Percentiles rank a stretch among this genome's conserved stretches.
Conservation (phyloP, 2,329 filamentous ascomycete genomes). For the Kalaharituber pfeilii region DNA sequence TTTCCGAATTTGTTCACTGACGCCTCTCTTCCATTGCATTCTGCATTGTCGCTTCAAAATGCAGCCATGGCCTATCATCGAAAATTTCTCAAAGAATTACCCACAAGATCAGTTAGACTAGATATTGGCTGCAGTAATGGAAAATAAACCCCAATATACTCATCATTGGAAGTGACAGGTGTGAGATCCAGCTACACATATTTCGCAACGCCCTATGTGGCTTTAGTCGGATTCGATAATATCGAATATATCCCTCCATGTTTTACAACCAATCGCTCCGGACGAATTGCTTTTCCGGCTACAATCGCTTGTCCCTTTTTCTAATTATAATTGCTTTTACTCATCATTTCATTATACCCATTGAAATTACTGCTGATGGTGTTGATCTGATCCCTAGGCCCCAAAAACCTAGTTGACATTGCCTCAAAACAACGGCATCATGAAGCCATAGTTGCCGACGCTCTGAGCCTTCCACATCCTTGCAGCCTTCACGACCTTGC, state of each 20-base stretch:
- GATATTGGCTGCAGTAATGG: slow-evolving; percentile 95
- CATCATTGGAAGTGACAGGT: slow-evolving; percentile 74
- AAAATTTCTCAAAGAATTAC: slow-evolving; percentile 53
- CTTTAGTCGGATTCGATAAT: too few species aligned
- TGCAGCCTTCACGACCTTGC: slow-evolving; percentile 56
- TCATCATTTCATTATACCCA: background rate
- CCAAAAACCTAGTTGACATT: slow-evolving; percentile 39
- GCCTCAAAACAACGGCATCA: slow-evolving; percentile 41
- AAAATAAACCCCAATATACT: slow-evolving; percentile 75
- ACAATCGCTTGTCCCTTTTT: too few species aligned
- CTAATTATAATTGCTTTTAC: too few species aligned
- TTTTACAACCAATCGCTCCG: too few species aligned
- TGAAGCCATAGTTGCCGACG: slow-evolving; percentile 62
- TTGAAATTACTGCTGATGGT: slow-evolving; percentile 6
- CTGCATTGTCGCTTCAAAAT: too few species aligned
- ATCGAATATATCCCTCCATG: too few species aligned
- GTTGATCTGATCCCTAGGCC: slow-evolving; percentile 31
- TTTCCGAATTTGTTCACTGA: slow-evolving; percentile 17
- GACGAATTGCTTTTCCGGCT: too few species aligned
- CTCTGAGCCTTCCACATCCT: slow-evolving; percentile 65
- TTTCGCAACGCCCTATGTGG: too few species aligned
- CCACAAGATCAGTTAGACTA: slow-evolving; percentile 58
- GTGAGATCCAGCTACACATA: slow-evolving; percentile 41
- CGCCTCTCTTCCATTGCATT: slow-evolving; percentile 6
- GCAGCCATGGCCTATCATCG: slow-evolving; percentile 80